These are phyloP conservation scores for Brassica balearica DNA, from an alignment of 441 rosid genomes.

Conservation along the genomic window DNA sequence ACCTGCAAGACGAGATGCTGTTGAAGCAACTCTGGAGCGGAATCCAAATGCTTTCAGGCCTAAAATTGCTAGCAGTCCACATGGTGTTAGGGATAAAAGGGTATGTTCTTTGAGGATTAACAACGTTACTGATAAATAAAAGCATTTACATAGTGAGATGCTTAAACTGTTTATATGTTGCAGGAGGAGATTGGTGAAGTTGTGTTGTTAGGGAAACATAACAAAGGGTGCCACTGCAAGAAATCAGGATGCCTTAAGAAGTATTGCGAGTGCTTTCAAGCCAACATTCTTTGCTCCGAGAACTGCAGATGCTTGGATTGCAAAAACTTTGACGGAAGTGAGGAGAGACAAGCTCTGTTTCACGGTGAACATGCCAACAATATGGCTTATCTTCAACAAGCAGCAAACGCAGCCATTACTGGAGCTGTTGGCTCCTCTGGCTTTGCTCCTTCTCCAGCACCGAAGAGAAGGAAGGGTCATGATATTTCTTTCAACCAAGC, in stretches of 20 bases:
- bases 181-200: conserved; percentile 77
- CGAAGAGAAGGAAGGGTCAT: conserved; percentile 90
- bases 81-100: conserved; percentile 58
- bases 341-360: conserved; percentile 77
- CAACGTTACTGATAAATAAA: conserved; percentile 6
- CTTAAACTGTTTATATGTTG: conserved; percentile 30
- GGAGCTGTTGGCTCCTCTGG: conserved; percentile 99
- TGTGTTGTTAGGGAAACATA: conserved; percentile 77
- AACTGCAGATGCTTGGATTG: conserved; percentile 93
- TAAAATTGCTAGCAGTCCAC: conserved; percentile 89
- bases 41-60: conserved; percentile 93
- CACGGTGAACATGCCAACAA: conserved; percentile 76
- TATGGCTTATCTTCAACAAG: conserved; percentile 92
- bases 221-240: conserved; percentile 97
- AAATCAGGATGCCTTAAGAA: conserved; percentile 97
- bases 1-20: conserved; percentile 73
- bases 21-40: conserved; percentile 74
- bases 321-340: conserved; percentile 87
- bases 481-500: conserved; percentile 70
- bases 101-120: conserved; percentile 58
- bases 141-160: neutral
- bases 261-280: conserved; percentile 97
- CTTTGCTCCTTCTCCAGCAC: conserved; percentile 76
- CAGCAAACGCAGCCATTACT: conserved; percentile 98
- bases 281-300: conserved; percentile 90